Conservation (phyloP, 176 grass and related monocot genomes). For the Musa schizocarpa region DNA sequence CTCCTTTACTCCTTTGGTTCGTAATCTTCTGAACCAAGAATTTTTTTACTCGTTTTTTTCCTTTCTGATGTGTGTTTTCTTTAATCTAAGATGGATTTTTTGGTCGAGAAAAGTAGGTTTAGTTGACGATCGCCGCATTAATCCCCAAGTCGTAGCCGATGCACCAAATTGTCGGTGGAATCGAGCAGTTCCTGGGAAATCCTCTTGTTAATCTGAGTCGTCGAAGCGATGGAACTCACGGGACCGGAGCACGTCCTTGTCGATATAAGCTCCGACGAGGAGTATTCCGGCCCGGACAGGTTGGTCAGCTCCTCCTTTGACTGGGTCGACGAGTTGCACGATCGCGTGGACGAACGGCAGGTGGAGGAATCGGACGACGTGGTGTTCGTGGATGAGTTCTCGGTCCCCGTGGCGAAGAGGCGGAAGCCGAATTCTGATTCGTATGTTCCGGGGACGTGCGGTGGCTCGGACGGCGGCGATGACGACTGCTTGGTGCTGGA, state of each 20-base stretch:
- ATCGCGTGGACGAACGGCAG: slow-evolving; percentile 1
- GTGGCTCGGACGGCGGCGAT: slow-evolving; percentile 6
- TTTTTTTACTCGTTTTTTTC: background rate
- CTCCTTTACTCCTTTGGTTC: too few species aligned
- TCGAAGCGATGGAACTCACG: slow-evolving; percentile 16
- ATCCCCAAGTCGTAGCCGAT: background rate
- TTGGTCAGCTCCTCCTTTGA: slow-evolving; percentile 10
- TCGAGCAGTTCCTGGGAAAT: background rate
- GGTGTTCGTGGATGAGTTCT: slow-evolving; percentile 47
- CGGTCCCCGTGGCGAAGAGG: slow-evolving; percentile 16
- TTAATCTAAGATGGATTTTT: background rate
- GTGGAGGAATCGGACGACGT: slow-evolving; percentile 47
- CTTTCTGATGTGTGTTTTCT: background rate
- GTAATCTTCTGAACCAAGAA: too few species aligned
- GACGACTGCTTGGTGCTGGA: slow-evolving; percentile 79
- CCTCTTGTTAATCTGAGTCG: background rate
- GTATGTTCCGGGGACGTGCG: background rate
- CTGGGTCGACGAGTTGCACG: slow-evolving; percentile 28
- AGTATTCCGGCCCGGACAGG: slow-evolving; percentile 17
- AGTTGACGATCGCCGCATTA: background rate
- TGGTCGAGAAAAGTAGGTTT: background rate
- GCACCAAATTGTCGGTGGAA: background rate
- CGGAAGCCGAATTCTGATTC: slow-evolving; percentile 23
- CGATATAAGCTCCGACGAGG: slow-evolving; percentile 96
- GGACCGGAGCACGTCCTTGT: slow-evolving; percentile 31